Base-by-base conservation (phyloP, 139 green algal genomes). In the Prasinococcaceae sp. region DNA sequence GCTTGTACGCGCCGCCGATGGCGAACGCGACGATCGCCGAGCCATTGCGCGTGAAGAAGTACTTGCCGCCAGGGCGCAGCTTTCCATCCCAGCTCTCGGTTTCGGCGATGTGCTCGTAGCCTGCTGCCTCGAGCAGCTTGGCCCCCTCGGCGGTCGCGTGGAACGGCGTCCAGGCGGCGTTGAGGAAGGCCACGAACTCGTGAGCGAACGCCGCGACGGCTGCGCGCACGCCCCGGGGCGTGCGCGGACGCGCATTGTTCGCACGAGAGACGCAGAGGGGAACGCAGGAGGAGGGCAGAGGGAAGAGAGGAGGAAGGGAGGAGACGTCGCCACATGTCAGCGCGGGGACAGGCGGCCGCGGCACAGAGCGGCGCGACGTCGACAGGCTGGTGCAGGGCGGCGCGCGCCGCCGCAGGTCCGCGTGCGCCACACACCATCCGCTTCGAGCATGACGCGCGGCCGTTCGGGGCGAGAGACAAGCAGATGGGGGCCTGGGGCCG, bases 31-130 rank as follows among this genome's bases (percentile, higher is more conserved):
- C 84, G 23, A 97, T 70, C 12, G 84, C 88, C 49, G 78, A 87
- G 40, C 75, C 69, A 68, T 93, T 95, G 48, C 89, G 77, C 1
- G 85, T 94, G 68, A 95, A 94, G 58, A 85, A 97, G 63, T 97
- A 97, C 53, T 82, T 84, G 19, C 71, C 62, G 25, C 57, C 62
- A 2, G 47, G 41, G 22, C 56, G 35, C 30, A 76, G 37, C 10
- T 12, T 38, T n/a, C 23, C 2, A 24, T 53, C 27, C 66, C 66
- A 75, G 3, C 36, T 30, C 14, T 62, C 54, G 24, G 35, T 17
- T 25, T 75, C 66, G n/a, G n/a, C 35, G 8, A 70, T 26, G 26
- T 53, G 30, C 30, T 30, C 8, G 43, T 44, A 65, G 23, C 53
- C 53, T 2, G 53, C 53, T 29, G 39, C 30, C 20, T 51, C 12